Evolutionary conservation across 441 rosid genomes (phyloP), one percentile per base, ranked within the genome.

Genomic region (Erodium moschatum): DNA sequence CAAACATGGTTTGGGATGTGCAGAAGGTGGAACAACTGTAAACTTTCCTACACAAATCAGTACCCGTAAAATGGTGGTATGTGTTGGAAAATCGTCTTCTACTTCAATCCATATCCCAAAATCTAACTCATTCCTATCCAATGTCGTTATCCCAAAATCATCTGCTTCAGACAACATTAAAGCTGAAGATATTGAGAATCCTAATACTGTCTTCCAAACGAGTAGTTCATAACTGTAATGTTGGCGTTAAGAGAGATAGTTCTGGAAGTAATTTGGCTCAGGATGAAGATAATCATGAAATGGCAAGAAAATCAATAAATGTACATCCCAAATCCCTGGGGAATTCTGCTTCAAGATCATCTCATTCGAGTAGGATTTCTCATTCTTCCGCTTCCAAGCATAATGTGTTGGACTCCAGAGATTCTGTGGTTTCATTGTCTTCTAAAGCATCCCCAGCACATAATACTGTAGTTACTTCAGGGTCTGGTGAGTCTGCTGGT

Each of bases 301-400:
- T 77, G 19, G 77, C 81, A 24, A 77, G 73, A 65, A 85, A 80
- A 81, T 27, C 72, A 64, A 58, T 64, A 70, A 87, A 84, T 72
- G 87, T 85, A 69, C 83, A 73, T 60, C 58, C 74, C 40, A 85
- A 77, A 74, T 76, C 79, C 52, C 75, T 83, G 31, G 70, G 73
- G 50, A 70, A 69, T 69, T 77, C 80, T 76, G 46, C 78, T 56
- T 73, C 80, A 6, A 87, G 81, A 78, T 66, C 52, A 2, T 65
- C 77, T 31, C 84, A 80, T 66, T 77, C 83, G 2, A 82, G 77
- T 82, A 86, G 89, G 78, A 68, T 67, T 69, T 80, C 81, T 44
- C 84, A 82, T 77, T 12, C 85, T 65, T 81, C 84, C 65, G 72
- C 67, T 78, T 76, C 80, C 69, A 86, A 80, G 78, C 80, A 80